Conservation (phyloP, 2,329 filamentous ascomycete genomes). For the Fusarium sp. region DNA sequence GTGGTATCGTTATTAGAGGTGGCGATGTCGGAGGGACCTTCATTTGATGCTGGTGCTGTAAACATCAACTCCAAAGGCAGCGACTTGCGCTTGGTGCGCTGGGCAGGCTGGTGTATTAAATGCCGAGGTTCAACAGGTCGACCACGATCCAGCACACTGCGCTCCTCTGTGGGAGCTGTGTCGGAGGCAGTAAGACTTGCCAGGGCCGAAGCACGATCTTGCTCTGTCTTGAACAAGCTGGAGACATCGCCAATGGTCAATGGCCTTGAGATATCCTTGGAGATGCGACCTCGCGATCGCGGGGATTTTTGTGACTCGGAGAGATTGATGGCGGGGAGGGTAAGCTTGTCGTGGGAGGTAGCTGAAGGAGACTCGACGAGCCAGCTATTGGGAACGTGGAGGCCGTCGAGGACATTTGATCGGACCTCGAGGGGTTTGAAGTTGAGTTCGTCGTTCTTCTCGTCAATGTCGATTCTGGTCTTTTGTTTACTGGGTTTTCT, state of each 20-base stretch:
- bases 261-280: not conserved
- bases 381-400: conserved; percentile 20
- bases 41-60: not conserved
- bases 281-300: not conserved
- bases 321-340: conserved; percentile 5
- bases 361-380: conserved; percentile 5
- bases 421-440: conserved; percentile 23
- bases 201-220: conserved; percentile 6
- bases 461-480: not conserved
- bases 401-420: conserved; percentile 14
- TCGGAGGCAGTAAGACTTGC: not conserved
- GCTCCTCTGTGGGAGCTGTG: not conserved
- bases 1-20: not conserved
- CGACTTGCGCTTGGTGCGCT: conserved; percentile 16
- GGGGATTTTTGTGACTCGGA: not conserved
- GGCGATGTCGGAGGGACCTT: not conserved
- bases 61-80: conserved; percentile 21
- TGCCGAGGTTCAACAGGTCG: conserved; percentile 20
- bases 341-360: not conserved
- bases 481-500: conserved; percentile 14
- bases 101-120: conserved; percentile 21
- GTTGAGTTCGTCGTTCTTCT: not conserved
- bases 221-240: not conserved
- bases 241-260: conserved; percentile 3
- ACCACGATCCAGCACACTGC: conserved; percentile 18